Conservation (phyloP, 2,329 filamentous ascomycete genomes). For the Alternaria sp. region DNA sequence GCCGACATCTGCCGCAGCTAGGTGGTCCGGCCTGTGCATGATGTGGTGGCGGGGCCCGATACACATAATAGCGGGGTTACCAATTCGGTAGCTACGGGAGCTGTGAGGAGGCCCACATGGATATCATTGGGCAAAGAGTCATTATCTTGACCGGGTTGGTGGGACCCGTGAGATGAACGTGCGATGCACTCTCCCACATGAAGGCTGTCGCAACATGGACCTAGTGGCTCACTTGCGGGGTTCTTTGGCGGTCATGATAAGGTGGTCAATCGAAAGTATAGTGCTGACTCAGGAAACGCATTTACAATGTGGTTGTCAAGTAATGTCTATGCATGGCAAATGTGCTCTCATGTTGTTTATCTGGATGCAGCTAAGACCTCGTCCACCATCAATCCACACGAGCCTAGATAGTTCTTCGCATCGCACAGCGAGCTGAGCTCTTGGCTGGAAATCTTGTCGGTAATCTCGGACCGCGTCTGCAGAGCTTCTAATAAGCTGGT, state of each 20-base stretch:
- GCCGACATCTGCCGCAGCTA: slow-evolving; percentile 43
- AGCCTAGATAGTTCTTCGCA: slow-evolving; percentile 57
- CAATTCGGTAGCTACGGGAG: slow-evolving; percentile 23
- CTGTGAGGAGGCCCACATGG: slow-evolving; percentile 28
- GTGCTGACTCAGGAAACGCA: slow-evolving; percentile 20
- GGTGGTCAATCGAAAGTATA: not conserved
- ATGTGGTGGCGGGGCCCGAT: slow-evolving; percentile 47
- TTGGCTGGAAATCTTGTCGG: slow-evolving; percentile 54
- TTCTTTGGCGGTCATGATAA: slow-evolving; percentile 8
- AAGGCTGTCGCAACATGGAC: slow-evolving; percentile 12
- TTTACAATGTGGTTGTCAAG: not conserved
- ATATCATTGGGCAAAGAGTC: not conserved
- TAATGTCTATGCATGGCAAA: not conserved
- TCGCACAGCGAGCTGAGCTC: slow-evolving; percentile 66
- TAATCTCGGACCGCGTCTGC: slow-evolving; percentile 53
- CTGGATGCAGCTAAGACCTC: slow-evolving; percentile 43
- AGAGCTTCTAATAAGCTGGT: slow-evolving; percentile 57
- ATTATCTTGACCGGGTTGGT: slow-evolving; percentile 29
- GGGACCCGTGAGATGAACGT: slow-evolving; percentile 20
- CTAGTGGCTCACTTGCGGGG: slow-evolving; percentile 23
- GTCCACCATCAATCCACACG: slow-evolving; percentile 49
- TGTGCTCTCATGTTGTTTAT: slow-evolving; percentile 20
- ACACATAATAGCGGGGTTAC: slow-evolving; percentile 38
- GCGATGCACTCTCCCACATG: slow-evolving; percentile 7
- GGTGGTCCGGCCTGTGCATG: slow-evolving; percentile 39